Percentiles rank a stretch among this genome's conserved stretches.
phyloP scores from a whole-genome alignment of 1,284 basidiomycete species.

The Fomitiporia mediterranea region DNA sequence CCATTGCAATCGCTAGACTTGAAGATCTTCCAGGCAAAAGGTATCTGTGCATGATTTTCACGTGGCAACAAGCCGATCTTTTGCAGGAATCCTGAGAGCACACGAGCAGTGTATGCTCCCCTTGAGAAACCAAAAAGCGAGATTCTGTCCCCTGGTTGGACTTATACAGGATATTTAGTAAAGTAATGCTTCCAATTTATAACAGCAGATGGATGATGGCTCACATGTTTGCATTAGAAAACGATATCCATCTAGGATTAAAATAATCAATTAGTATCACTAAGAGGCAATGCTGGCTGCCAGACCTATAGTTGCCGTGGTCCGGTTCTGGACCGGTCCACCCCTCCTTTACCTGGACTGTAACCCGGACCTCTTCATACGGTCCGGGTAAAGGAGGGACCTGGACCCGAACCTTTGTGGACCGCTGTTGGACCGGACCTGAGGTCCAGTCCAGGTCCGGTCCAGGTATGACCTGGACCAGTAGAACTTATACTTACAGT shows the following conservation, averaged over 20 bases:
- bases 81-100: slow-evolving; percentile 28
- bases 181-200: not conserved
- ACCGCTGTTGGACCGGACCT: too few relatives aligned
- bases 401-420: too few relatives aligned
- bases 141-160: slow-evolving; percentile 28
- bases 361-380: too few relatives aligned
- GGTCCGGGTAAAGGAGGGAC: too few relatives aligned
- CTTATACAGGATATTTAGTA: not conserved
- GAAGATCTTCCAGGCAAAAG: slow-evolving; percentile 42
- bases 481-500: too few relatives aligned
- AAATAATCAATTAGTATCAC: too few relatives aligned
- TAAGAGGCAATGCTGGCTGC: too few relatives aligned
- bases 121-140: slow-evolving; percentile 34
- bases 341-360: too few relatives aligned
- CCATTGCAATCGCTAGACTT: slow-evolving; percentile 26
- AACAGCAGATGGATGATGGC: not conserved
- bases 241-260: slow-evolving; percentile 12
- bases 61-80: slow-evolving; percentile 48
- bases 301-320: too few relatives aligned
- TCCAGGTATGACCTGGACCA: too few relatives aligned
- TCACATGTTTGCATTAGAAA: slow-evolving; percentile 14
- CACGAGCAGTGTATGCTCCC: slow-evolving; percentile 35
- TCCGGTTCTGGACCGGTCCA: too few relatives aligned
- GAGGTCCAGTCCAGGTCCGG: too few relatives aligned
- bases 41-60: slow-evolving; percentile 43